A percentile compares a stretch with the other conserved stretches of the same genome.
Evolutionary conservation across 2,329 filamentous ascomycete genomes (phyloP).

Genomic region (Sporothrix curviconia): DNA sequence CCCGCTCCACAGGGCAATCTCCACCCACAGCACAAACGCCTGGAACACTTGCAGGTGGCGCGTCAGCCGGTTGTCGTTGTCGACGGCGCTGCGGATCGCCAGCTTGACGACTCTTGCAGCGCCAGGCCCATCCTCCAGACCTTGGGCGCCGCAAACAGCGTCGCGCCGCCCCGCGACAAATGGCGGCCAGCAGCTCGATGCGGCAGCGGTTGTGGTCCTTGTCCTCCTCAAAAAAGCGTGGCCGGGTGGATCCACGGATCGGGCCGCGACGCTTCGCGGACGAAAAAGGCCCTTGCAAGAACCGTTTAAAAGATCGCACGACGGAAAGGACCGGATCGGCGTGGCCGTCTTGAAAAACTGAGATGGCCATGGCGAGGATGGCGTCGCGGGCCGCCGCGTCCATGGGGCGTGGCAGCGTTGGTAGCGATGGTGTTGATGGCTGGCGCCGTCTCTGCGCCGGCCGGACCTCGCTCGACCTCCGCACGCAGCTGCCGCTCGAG

Average conservation of each 20-base stretch:
- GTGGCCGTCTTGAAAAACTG: not conserved
- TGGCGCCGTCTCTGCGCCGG: not conserved
- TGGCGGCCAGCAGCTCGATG: not conserved
- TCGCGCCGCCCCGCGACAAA: not conserved
- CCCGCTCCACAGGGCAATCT: not conserved
- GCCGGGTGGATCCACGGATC: not conserved
- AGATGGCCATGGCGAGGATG: not conserved
- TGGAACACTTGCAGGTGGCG: not conserved
- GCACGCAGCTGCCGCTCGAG: too few relatives aligned
- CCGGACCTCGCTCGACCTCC: not conserved
- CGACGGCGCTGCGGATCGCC: not conserved
- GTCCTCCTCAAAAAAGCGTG: too few relatives aligned
- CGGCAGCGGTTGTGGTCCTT: not conserved
- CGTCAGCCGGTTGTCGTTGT: not conserved
- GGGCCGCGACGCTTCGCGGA: not conserved
- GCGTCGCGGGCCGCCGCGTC: not conserved
- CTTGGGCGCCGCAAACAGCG: not conserved
- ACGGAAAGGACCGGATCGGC: not conserved
- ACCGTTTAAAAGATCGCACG: not conserved
- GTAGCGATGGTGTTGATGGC: too few relatives aligned
- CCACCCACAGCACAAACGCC: not conserved
- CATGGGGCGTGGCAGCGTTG: not conserved
- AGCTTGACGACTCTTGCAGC: not conserved
- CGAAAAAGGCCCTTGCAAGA: not conserved
- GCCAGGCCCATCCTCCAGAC: not conserved